Conservation (phyloP, 148 eudicot species). For the Talinum fruticosum region DNA sequence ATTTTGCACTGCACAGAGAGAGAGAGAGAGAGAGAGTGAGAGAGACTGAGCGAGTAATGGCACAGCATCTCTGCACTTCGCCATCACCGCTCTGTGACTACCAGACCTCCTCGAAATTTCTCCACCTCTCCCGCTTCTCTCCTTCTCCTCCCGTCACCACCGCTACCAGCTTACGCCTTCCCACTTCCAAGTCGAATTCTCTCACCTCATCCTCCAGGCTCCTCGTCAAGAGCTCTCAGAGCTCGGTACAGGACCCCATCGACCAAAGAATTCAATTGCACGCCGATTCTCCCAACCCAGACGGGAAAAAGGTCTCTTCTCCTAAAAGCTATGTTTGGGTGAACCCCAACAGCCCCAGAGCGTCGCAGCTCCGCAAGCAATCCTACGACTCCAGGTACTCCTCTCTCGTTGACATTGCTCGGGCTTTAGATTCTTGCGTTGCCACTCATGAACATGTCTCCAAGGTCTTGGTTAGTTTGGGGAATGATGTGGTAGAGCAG, state of each 20-base stretch:
- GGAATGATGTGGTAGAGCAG: slow-evolving; percentile 45
- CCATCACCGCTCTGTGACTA: slow-evolving; percentile 17
- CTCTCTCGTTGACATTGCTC: slow-evolving; percentile 43
- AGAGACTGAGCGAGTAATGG: slow-evolving; percentile 24
- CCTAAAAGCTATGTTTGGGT: slow-evolving; percentile 59
- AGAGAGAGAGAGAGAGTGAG: not conserved
- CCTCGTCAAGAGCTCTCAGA: slow-evolving; percentile 22
- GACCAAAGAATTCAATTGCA: not conserved
- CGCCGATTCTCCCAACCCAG: slow-evolving; percentile 17
- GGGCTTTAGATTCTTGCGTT: slow-evolving; percentile 40
- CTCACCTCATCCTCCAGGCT: not conserved
- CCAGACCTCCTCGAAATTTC: slow-evolving; percentile 15
- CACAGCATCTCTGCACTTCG: slow-evolving; percentile 21
- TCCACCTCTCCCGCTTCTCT: not conserved
- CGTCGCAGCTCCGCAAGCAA: slow-evolving; percentile 39
- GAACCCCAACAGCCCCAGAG: slow-evolving; percentile 70
- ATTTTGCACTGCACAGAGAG: not conserved
- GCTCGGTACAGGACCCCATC: slow-evolving; percentile 34
- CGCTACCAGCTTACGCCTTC: not conserved
- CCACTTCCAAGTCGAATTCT: not conserved
- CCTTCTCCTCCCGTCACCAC: no score
- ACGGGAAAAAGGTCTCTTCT: slow-evolving; percentile 20
- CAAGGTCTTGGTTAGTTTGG: slow-evolving; percentile 33
- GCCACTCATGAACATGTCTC: slow-evolving; percentile 42
- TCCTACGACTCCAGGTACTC: slow-evolving; percentile 63